Conservation (phyloP, 2,329 filamentous ascomycete species). For the Neobulgaria alba region DNA sequence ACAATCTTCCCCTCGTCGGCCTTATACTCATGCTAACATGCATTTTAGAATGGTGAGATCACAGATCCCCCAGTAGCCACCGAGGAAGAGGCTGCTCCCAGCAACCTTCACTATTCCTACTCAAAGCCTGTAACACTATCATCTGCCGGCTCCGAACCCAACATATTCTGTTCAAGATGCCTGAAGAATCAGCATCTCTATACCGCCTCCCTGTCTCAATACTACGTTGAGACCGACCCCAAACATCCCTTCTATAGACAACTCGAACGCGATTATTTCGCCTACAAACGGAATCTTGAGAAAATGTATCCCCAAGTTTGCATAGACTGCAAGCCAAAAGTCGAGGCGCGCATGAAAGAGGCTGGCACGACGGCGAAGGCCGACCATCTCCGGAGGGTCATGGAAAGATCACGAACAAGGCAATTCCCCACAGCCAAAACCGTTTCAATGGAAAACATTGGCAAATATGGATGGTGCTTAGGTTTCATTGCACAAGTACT, state of each 20-base stretch:
- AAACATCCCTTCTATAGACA: conserved; percentile 57
- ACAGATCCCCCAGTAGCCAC: conserved; percentile 70
- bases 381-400: conserved; percentile 35
- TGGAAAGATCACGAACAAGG: conserved; percentile 52
- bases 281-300: conserved; percentile 66
- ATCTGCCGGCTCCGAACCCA: conserved; percentile 27
- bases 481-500: conserved; percentile 23
- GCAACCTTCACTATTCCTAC: conserved; percentile 39
- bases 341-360: conserved; percentile 58
- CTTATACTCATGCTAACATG: conserved; percentile 5
- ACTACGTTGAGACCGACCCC: conserved; percentile 50
- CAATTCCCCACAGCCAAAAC: conserved; percentile 24
- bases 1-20: conserved; percentile 20
- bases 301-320: conserved; percentile 85
- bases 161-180: conserved; percentile 65
- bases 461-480: conserved; percentile 18
- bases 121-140: conserved; percentile 30
- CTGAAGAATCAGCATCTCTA: conserved; percentile 83
- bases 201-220: conserved; percentile 67
- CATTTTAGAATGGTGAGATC: conserved; percentile 68
- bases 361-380: conserved; percentile 63
- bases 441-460: conserved; percentile 12
- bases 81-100: conserved; percentile 35
- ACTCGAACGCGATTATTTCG: conserved; percentile 60
- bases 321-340: conserved; percentile 65